phyloP scores from a whole-genome alignment of 1,284 basidiomycete genomes.

The Trichosporon sp. region DNA sequence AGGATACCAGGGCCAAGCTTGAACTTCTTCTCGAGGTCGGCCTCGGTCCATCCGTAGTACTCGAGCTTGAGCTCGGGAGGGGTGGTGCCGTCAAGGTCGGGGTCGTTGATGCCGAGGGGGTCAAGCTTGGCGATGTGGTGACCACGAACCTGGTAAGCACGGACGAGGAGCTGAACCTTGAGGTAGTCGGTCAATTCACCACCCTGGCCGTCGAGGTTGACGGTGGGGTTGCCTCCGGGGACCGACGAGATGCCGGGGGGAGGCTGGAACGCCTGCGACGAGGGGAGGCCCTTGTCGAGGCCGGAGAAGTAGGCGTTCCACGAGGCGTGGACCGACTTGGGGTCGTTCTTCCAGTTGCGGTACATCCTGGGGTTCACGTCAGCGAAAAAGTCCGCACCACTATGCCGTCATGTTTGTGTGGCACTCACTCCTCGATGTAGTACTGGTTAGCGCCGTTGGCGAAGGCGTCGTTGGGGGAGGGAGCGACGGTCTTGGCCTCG shows the following conservation, averaged over 20 bases:
- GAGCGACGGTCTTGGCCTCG: conserved; percentile 36
- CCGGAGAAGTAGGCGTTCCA: conserved; percentile 96
- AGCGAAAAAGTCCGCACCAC: conserved; percentile 8
- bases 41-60: conserved; percentile 91
- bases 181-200: conserved; percentile 88
- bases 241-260: conserved; percentile 62
- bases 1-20: conserved; percentile 92
- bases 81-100: conserved; percentile 69
- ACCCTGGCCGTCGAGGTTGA: conserved; percentile 57
- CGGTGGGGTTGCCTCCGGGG: conserved; percentile 69
- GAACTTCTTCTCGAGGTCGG: conserved; percentile 91
- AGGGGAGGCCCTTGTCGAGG: conserved; percentile 81
- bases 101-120: conserved; percentile 85
- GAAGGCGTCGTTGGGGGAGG: conserved; percentile 57
- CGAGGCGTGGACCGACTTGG: conserved; percentile 84
- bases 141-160: conserved; percentile 97
- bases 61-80: conserved; percentile 87
- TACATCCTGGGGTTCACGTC: conserved; percentile 65
- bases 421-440: conserved; percentile 75
- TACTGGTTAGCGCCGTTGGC: conserved; percentile 89
- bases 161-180: conserved; percentile 93
- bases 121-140: conserved; percentile 95
- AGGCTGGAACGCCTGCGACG: conserved; percentile 76
- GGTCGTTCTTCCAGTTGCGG: conserved; percentile 82
- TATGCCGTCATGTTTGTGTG: background rate